A percentile compares a stretch with the other conserved stretches of the same genome.
Evolutionary conservation across 768 basidiomycete species (phyloP).

Genomic region (Butyriboletus loyo): DNA sequence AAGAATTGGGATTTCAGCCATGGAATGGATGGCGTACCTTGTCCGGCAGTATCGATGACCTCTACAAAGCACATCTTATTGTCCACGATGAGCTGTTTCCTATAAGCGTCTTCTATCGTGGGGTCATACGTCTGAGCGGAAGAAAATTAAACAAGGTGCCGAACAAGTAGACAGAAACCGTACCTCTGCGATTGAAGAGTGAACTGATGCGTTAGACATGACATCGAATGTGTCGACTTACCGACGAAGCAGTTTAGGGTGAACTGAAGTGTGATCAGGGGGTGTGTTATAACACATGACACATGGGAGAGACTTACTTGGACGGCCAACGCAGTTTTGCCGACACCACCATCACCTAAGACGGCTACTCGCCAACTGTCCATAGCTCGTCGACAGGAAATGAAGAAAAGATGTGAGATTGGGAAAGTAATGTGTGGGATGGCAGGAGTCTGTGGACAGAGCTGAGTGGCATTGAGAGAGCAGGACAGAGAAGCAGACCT

Average conservation of each 20-base stretch:
- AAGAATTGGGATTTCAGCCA: constrained; percentile 13
- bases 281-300: neutral
- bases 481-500: constrained; percentile 25
- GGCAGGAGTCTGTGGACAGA: constrained; percentile 12
- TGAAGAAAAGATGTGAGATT: constrained; percentile 24
- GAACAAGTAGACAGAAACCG: constrained; percentile 14
- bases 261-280: constrained; percentile 56
- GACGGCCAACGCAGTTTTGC: constrained; percentile 94
- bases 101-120: constrained; percentile 97
- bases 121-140: constrained; percentile 84
- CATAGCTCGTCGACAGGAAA: constrained; percentile 49
- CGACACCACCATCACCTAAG: constrained; percentile 95
- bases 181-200: constrained; percentile 49
- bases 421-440: constrained; percentile 24
- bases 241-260: constrained; percentile 96
- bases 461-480: constrained; percentile 20
- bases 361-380: constrained; percentile 96
- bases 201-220: constrained; percentile 11
- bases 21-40: constrained; percentile 58
- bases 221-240: constrained; percentile 38
- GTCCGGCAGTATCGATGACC: constrained; percentile 96
- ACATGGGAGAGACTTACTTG: constrained; percentile 56
- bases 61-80: constrained; percentile 95
- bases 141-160: constrained; percentile 8
- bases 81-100: constrained; percentile 92